These are phyloP conservation scores for Fragilaria crotonensis DNA, from an alignment of 108 stramenopile species.

Conservation along the genomic window DNA sequence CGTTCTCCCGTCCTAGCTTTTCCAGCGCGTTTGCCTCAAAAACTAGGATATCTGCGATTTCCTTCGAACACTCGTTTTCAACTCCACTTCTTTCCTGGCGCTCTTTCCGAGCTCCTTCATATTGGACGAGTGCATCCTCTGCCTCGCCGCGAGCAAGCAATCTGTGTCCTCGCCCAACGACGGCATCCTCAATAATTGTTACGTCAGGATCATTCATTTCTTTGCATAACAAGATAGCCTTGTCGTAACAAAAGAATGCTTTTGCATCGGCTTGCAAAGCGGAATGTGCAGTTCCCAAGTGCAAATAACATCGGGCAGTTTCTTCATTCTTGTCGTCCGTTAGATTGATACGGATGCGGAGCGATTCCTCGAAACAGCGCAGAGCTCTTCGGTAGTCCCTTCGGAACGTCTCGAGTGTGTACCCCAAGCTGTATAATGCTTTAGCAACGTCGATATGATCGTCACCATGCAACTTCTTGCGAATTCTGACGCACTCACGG, in stretches of 20 bases:
- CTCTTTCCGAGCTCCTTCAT: constrained; percentile 23
- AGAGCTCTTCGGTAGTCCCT: constrained; percentile 22
- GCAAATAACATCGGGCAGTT: constrained; percentile 22
- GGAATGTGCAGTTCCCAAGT: constrained; percentile 26
- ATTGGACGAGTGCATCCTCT: constrained; percentile 26
- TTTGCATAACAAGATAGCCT: constrained; percentile 16
- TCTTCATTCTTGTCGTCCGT: constrained; percentile 4
- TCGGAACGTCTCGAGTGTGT: constrained; percentile 18
- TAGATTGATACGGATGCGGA: constrained; percentile 26
- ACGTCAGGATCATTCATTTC: constrained; percentile 14
- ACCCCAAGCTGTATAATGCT: constrained; percentile 26
- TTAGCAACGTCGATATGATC: constrained; percentile 30
- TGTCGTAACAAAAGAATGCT: constrained; percentile 30
- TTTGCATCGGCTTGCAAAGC: constrained; percentile 19
- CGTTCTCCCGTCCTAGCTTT: constrained; percentile 11
- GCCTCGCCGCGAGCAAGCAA: constrained; percentile 13
- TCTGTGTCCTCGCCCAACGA: constrained; percentile 21
- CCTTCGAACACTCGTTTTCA: constrained; percentile 13
- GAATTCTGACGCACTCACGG: constrained; percentile 33
- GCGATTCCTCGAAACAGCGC: constrained; percentile 31
- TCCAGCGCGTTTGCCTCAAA: constrained; percentile 21
- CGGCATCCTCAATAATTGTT: constrained; percentile 13
- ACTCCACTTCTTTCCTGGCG: constrained; percentile 7
- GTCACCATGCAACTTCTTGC: constrained; percentile 22
- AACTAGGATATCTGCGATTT: constrained; percentile 21